A percentile compares a stretch with the other conserved stretches of the same genome.
These are phyloP conservation scores for Ophiosphaerella herpotricha DNA, from an alignment of 2,329 filamentous ascomycete species.

Conservation along the genomic window DNA sequence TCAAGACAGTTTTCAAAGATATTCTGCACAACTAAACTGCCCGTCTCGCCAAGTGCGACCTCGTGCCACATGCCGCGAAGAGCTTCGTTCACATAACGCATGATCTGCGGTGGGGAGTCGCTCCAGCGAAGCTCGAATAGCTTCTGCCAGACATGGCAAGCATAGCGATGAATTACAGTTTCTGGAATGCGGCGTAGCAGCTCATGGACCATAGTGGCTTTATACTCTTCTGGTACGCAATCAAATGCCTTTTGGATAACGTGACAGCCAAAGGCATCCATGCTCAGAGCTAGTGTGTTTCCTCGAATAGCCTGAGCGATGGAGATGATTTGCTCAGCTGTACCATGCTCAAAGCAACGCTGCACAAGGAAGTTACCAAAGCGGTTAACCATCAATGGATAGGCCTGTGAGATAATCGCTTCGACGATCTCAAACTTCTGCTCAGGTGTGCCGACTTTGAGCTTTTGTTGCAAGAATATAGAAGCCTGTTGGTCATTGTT, in stretches of 20 bases:
- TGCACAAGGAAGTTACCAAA: constrained; percentile 99
- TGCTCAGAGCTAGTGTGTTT: constrained; percentile 90
- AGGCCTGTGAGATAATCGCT: constrained; percentile 91
- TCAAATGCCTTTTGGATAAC: constrained; percentile 99
- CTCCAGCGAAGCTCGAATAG: constrained; percentile 97
- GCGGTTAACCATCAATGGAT: constrained; percentile 95
- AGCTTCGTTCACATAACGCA: constrained; percentile 97
- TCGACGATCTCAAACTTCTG: constrained; percentile 98
- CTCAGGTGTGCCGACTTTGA: constrained; percentile 92
- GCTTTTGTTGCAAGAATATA: constrained; percentile 97
- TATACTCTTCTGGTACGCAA: constrained; percentile 95
- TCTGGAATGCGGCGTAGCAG: constrained; percentile 92
- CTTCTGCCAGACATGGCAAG: constrained; percentile 99
- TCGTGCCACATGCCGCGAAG: constrained; percentile 98
- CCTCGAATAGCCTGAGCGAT: constrained; percentile 94
- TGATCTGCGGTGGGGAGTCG: constrained; percentile 92
- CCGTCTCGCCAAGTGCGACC: constrained; percentile 94
- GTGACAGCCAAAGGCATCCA: constrained; percentile 98
- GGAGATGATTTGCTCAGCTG: constrained; percentile 86
- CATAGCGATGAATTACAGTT: constrained; percentile 97
- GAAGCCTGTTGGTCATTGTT: constrained; percentile 99
- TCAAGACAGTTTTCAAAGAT: constrained; percentile 99
- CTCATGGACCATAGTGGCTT: constrained; percentile 98
- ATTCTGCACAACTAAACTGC: constrained; percentile 97
- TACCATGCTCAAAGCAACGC: constrained; percentile 98